A percentile compares a stretch with the other conserved stretches of the same genome.
Conservation (phyloP, 768 basidiomycete species). For the Pleurotus salmoneostramineus region DNA sequence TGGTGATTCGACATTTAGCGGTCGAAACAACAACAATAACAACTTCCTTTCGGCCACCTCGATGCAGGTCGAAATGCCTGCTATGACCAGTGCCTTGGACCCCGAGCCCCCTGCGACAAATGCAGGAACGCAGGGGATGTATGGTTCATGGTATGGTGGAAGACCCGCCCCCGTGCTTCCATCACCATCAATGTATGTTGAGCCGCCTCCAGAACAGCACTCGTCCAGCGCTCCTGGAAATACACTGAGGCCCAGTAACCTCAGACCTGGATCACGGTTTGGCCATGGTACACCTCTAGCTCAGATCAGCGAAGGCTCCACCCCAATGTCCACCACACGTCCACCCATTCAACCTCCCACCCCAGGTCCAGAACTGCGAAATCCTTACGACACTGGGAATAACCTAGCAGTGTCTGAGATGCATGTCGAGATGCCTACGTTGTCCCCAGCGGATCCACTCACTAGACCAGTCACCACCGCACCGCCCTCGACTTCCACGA, state of each 20-base stretch:
- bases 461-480: neutral
- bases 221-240: neutral
- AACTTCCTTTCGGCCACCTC: neutral
- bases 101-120: neutral
- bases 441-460: neutral
- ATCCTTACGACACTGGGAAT: neutral
- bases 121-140: neutral
- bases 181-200: neutral
- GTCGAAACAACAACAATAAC: neutral
- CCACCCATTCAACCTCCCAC: neutral
- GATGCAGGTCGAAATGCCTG: neutral
- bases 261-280: neutral
- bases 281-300: neutral
- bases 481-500: neutral
- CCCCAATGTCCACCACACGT: neutral
- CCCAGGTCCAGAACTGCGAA: neutral
- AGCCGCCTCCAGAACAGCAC: neutral
- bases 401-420: neutral
- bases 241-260: neutral
- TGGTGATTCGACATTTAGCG: neutral
- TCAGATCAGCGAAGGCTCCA: conserved; percentile 1
- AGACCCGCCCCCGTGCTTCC: neutral
- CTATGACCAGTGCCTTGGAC: neutral
- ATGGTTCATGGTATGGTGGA: conserved; percentile 1
- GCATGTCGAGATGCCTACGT: neutral